phyloP scores from a whole-genome alignment of 23 red algal species.

The Gracilariopsis chorda region DNA sequence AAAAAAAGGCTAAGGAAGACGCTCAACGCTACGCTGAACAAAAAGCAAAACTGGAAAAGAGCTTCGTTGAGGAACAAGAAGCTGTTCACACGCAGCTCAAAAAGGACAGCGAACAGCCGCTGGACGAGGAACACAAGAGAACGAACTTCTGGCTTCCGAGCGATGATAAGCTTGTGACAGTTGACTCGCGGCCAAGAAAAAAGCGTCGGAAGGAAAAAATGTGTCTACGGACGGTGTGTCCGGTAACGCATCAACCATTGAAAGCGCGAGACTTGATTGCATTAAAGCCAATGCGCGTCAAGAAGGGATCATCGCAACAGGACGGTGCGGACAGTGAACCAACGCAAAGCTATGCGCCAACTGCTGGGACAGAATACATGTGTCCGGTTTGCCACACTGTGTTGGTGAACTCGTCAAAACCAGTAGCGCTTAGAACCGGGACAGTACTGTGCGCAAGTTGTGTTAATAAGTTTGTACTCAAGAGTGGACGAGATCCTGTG shows the following conservation, averaged over 20 bases:
- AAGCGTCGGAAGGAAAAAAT: neutral
- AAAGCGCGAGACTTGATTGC: slow-evolving; percentile 56
- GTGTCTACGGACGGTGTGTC: slow-evolving; percentile 25
- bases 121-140: neutral
- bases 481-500: slow-evolving; percentile 38
- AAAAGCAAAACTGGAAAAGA: neutral
- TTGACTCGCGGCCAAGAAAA: neutral
- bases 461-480: slow-evolving; percentile 65
- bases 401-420: slow-evolving; percentile 68
- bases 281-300: slow-evolving; percentile 18
- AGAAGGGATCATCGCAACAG: neutral
- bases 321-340: neutral
- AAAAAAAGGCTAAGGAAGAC: neutral
- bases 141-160: slow-evolving; percentile 26
- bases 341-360: neutral
- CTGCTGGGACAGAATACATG: neutral
- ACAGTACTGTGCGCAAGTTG: slow-evolving; percentile 73
- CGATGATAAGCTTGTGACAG: neutral
- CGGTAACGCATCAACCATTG: slow-evolving; percentile 56
- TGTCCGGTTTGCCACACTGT: slow-evolving; percentile 68
- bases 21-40: neutral
- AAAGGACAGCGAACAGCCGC: neutral
- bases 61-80: neutral
- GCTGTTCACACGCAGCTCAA: neutral
- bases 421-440: slow-evolving; percentile 57